A percentile compares a stretch with the other conserved stretches of the same genome.
Conservation (phyloP, 495 filamentous ascomycete genomes). For the Aspergillus sclerotiicarbonarius region DNA sequence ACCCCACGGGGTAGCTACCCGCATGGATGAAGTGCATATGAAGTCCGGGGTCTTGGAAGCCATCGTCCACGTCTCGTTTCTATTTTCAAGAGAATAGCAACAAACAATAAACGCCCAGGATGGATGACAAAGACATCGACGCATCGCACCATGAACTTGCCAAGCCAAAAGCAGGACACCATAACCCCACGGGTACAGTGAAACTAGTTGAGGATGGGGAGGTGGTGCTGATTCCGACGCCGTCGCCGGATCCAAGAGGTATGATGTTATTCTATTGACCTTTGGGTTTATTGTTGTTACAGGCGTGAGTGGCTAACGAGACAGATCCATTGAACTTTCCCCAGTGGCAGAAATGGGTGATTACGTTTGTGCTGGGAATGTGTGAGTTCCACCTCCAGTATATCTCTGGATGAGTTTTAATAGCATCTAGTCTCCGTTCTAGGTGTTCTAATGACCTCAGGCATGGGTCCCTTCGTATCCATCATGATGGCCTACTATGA, state of each 20-base stretch:
- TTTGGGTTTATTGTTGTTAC: not conserved
- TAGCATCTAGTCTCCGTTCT: not conserved
- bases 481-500: constrained; percentile 20
- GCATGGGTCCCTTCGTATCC: constrained; percentile 25
- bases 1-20: not conserved
- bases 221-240: constrained; percentile 24
- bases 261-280: not conserved
- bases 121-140: constrained; percentile 1
- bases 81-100: too few species aligned
- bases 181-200: constrained; percentile 2
- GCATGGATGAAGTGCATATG: not conserved
- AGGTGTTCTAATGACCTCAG: constrained; percentile 22
- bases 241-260: constrained; percentile 27
- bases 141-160: not conserved
- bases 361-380: constrained; percentile 18
- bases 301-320: not conserved
- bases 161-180: not conserved
- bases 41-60: too few species aligned
- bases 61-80: too few species aligned
- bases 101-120: not conserved
- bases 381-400: constrained; percentile 11
- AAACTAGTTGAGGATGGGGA: constrained; percentile 18
- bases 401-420: not conserved
- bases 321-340: constrained; percentile 28
- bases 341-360: constrained; percentile 24